phyloP scores from a whole-genome alignment of 352 stramenopile species.

The Phytophthora ohioensis region DNA sequence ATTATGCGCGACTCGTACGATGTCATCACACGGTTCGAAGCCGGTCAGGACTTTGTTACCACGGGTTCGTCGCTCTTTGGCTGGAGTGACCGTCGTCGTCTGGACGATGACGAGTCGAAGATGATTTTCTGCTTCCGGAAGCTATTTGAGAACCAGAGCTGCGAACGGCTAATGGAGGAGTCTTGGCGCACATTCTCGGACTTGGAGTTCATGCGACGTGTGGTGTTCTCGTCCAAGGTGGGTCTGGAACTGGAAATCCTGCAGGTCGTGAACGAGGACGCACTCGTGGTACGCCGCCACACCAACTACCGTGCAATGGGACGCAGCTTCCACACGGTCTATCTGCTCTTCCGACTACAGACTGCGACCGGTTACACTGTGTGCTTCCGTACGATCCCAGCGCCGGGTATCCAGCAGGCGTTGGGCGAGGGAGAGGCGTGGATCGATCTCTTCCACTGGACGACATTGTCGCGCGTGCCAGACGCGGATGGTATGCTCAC shows the following conservation, averaged over 20 bases:
- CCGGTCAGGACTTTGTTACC: slow-evolving; percentile 49
- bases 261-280: slow-evolving; percentile 60
- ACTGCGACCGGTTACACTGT: slow-evolving; percentile 63
- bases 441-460: slow-evolving; percentile 81
- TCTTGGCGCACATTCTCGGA: slow-evolving; percentile 52
- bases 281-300: slow-evolving; percentile 63
- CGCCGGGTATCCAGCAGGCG: slow-evolving; percentile 53
- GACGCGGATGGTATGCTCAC: slow-evolving; percentile 34
- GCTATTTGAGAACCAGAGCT: slow-evolving; percentile 41
- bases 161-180: slow-evolving; percentile 50
- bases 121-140: slow-evolving; percentile 80
- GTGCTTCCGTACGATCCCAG: slow-evolving; percentile 74
- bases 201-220: slow-evolving; percentile 48
- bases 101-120: slow-evolving; percentile 48
- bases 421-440: slow-evolving; percentile 59
- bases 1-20: slow-evolving; percentile 70
- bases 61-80: slow-evolving; percentile 62
- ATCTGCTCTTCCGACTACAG: slow-evolving; percentile 71
- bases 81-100: slow-evolving; percentile 64
- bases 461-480: slow-evolving; percentile 41
- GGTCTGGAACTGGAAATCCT: slow-evolving; percentile 54
- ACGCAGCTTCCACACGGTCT: slow-evolving; percentile 72
- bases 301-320: slow-evolving; percentile 62
- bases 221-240: slow-evolving; percentile 61
- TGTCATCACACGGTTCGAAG: slow-evolving; percentile 61